Evolutionary conservation across 768 basidiomycete genomes (phyloP).

Genomic region (Pholiota microspora): DNA sequence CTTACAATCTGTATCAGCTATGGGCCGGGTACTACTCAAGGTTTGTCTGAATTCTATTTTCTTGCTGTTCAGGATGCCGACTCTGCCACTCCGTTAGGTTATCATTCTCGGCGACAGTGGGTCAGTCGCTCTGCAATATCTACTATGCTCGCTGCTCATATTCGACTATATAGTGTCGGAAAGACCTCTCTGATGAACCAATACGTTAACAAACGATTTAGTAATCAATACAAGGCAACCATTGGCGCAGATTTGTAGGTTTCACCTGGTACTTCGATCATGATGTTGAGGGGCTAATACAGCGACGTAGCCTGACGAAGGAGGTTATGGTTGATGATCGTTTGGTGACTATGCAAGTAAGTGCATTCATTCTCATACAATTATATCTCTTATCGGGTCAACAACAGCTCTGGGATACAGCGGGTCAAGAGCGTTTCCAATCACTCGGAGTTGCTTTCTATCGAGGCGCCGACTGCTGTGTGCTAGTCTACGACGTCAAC

Average conservation of each 20-base stretch:
- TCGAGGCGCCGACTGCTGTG: constrained; percentile 98
- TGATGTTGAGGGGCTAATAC: constrained; percentile 18
- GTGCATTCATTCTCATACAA: constrained; percentile 3
- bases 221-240: constrained; percentile 99
- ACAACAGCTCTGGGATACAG: constrained; percentile 94
- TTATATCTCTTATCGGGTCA: constrained; percentile 1
- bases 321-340: constrained; percentile 99
- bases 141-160: constrained; percentile 13
- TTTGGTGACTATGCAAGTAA: constrained; percentile 97
- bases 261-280: constrained; percentile 11
- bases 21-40: constrained; percentile 90
- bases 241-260: constrained; percentile 95
- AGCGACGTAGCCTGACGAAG: constrained; percentile 75
- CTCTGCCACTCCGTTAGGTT: constrained; percentile 51
- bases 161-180: constrained; percentile 64
- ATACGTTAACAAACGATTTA: constrained; percentile 99
- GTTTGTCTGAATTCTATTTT: constrained; percentile 31
- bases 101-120: constrained; percentile 99
- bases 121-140: constrained; percentile 41
- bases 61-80: background rate
- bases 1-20: constrained; percentile 29
- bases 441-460: constrained; percentile 99
- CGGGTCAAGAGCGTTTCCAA: constrained; percentile 99
- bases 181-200: constrained; percentile 99
- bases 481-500: constrained; percentile 98